phyloP scores from a whole-genome alignment of 2,329 filamentous ascomycete species.

The Trichocomaceae sp. region DNA sequence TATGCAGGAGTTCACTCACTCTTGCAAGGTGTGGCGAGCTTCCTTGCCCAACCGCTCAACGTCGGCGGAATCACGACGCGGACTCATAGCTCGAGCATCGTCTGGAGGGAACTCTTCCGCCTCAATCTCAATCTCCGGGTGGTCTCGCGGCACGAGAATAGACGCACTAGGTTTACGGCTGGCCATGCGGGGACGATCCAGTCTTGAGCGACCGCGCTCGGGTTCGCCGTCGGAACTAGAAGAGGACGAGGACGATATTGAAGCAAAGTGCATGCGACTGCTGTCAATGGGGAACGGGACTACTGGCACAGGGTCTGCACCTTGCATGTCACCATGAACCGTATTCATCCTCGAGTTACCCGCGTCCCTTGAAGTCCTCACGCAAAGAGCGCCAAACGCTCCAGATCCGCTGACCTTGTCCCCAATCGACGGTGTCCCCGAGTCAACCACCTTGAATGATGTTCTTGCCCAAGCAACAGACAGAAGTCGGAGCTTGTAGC shows the following conservation, averaged over 20 bases:
- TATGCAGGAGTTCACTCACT: constrained; percentile 38
- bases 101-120: constrained; percentile 74
- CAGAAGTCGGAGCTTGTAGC: neutral
- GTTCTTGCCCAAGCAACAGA: neutral
- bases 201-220: constrained; percentile 37
- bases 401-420: constrained; percentile 3
- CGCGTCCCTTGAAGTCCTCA: constrained; percentile 9
- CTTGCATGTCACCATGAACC: constrained; percentile 29
- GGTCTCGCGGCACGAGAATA: constrained; percentile 73
- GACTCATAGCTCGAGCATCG: constrained; percentile 92
- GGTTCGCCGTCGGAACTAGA: constrained; percentile 44
- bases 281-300: constrained; percentile 35
- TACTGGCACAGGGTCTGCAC: constrained; percentile 33
- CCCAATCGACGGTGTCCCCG: constrained; percentile 6
- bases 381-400: constrained; percentile 19
- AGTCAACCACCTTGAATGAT: neutral
- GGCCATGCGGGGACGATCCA: constrained; percentile 59
- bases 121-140: constrained; percentile 62
- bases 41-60: constrained; percentile 80
- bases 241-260: constrained; percentile 40
- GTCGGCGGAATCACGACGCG: constrained; percentile 81
- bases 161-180: constrained; percentile 75
- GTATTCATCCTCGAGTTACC: constrained; percentile 26
- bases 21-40: constrained; percentile 59
- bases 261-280: constrained; percentile 35